phyloP scores from a whole-genome alignment of 306 rosid species.

The Astragalus membranaceus region DNA sequence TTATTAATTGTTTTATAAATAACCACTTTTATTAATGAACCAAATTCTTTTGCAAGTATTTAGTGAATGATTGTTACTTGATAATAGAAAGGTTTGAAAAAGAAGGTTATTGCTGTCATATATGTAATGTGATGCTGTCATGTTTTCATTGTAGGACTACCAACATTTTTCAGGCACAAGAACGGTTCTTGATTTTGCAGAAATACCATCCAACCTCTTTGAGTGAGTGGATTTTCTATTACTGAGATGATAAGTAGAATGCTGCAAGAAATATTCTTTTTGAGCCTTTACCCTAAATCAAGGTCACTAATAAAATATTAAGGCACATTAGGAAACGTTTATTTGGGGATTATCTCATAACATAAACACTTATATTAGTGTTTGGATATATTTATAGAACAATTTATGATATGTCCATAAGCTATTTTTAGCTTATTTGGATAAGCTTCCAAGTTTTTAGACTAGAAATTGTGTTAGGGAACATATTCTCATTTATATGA shows the following conservation, averaged over 20 bases:
- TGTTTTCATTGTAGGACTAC: slow-evolving; percentile 50
- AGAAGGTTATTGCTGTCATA: neutral
- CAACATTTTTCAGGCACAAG: slow-evolving; percentile 95
- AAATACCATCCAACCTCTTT: slow-evolving; percentile 86
- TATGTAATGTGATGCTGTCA: slow-evolving; percentile 1
- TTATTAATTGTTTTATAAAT: neutral
- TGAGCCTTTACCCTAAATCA: neutral
- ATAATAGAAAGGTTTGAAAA: neutral
- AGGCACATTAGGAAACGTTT: neutral
- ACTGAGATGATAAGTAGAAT: slow-evolving; percentile 16
- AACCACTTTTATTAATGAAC: neutral
- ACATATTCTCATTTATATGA: no score
- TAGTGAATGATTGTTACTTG: neutral
- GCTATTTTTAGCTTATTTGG: neutral
- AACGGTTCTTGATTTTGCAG: slow-evolving; percentile 86
- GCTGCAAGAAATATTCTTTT: slow-evolving; percentile 8
- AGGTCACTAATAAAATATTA: neutral
- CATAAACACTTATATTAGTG: neutral
- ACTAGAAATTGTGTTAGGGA: no score
- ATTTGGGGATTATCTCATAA: neutral
- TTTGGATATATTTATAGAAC: neutral
- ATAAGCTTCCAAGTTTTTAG: neutral
- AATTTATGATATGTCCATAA: neutral
- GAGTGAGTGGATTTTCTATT: slow-evolving; percentile 59
- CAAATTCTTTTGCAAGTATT: neutral